phyloP scores from a whole-genome alignment of 345 rosid genomes.

The Rhodomyrtus tomentosa region DNA sequence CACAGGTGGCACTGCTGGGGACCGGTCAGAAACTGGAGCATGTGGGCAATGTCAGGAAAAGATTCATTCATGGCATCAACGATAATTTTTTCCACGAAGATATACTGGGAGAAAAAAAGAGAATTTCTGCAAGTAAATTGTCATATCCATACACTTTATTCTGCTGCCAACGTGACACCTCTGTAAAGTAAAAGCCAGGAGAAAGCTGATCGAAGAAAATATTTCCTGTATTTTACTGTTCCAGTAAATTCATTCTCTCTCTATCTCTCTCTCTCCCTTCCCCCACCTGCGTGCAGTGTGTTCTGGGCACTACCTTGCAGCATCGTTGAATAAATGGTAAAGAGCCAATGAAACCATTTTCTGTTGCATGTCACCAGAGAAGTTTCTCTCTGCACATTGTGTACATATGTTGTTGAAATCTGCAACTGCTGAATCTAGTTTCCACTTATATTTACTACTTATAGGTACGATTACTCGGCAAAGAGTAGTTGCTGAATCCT shows the following conservation, averaged over 20 bases:
- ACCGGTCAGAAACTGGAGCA: conserved; percentile 4
- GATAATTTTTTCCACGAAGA: background rate
- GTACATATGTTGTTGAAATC: background rate
- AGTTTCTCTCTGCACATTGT: background rate
- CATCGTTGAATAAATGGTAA: background rate
- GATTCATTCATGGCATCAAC: background rate
- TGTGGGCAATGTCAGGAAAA: conserved; percentile 8
- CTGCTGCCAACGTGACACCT: background rate
- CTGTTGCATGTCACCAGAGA: background rate
- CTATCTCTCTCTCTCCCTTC: background rate
- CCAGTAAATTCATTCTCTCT: background rate
- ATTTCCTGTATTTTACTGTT: background rate
- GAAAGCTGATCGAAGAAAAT: background rate
- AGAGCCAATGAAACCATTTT: background rate
- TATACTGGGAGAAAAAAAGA: background rate
- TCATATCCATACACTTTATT: background rate
- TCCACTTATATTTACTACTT: background rate
- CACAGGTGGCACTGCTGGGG: background rate
- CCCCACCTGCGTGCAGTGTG: background rate
- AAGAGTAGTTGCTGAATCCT: background rate
- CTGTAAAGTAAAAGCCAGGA: background rate
- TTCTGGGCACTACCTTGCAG: background rate
- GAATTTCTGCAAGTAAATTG: background rate
- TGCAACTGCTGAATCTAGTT: background rate
- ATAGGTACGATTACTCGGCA: background rate